A percentile compares a stretch with the other conserved stretches of the same genome.
These are phyloP conservation scores for Fraxinus dipetala DNA, from an alignment of 305 asterid genomes.

Conservation along the genomic window DNA sequence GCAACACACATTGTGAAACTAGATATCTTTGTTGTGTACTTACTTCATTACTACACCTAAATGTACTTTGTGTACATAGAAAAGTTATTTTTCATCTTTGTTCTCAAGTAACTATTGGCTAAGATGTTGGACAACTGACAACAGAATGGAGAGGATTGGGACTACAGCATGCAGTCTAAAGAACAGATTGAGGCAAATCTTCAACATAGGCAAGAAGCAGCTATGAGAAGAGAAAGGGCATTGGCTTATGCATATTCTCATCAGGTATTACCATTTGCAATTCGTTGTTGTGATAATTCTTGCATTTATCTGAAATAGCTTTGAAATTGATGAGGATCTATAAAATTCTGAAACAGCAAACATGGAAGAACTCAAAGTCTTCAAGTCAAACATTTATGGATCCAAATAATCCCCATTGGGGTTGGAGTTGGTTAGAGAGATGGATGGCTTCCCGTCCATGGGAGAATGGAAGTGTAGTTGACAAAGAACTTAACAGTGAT, in stretches of 20 bases:
- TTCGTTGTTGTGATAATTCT: not conserved
- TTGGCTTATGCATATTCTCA: conserved; percentile 78
- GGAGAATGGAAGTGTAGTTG: conserved; percentile 43
- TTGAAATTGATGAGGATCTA: conserved; percentile 4
- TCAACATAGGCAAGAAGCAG: conserved; percentile 65
- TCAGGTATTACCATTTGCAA: conserved; percentile 49
- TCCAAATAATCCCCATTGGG: conserved; percentile 81
- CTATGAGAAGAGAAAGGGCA: conserved; percentile 78
- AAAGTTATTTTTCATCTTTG: not conserved
- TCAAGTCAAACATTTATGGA: conserved; percentile 71
- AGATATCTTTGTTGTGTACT: not conserved
- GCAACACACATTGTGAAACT: not conserved
- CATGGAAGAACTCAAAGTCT: conserved; percentile 59
- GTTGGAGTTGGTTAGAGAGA: conserved; percentile 94
- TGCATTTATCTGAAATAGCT: not conserved
- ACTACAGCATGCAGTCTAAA: conserved; percentile 61
- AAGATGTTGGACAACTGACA: conserved; percentile 7
- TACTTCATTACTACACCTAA: not conserved
- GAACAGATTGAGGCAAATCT: conserved; percentile 65
- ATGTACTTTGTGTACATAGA: not conserved
- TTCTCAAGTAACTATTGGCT: not conserved
- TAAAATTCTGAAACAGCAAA: conserved; percentile 42
- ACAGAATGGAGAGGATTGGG: conserved; percentile 70
- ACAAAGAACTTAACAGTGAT: conserved; percentile 44
- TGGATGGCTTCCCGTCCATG: conserved; percentile 86